phyloP scores from a whole-genome alignment of 768 basidiomycete species.

The Boletus subparvulus region DNA sequence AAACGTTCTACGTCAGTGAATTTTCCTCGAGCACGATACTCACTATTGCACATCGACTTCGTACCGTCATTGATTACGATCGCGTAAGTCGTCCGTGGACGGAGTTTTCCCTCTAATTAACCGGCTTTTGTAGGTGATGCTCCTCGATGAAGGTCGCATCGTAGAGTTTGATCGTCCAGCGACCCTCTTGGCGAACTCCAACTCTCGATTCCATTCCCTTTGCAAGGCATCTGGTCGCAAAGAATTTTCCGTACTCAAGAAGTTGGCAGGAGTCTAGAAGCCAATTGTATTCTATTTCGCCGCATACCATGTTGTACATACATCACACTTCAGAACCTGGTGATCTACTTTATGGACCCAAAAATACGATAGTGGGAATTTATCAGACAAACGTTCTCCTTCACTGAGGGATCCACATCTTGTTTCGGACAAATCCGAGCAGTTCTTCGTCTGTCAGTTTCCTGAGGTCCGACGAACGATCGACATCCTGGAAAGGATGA shows the following conservation, averaged over 20 bases:
- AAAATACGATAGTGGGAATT: background rate
- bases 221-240: slow-evolving; percentile 74
- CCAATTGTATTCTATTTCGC: background rate
- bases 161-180: slow-evolving; percentile 73
- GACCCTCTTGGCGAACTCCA: slow-evolving; percentile 51
- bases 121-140: slow-evolving; percentile 53
- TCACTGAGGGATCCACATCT: slow-evolving; percentile 70
- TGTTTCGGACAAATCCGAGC: slow-evolving; percentile 50
- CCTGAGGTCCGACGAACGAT: slow-evolving; percentile 53
- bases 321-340: background rate
- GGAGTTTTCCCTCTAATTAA: slow-evolving; percentile 11
- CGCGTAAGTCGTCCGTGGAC: slow-evolving; percentile 46
- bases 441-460: slow-evolving; percentile 56
- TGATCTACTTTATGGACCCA: background rate
- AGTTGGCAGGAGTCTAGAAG: slow-evolving; percentile 49
- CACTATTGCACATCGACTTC: slow-evolving; percentile 78
- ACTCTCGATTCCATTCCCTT: slow-evolving; percentile 62
- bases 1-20: slow-evolving; percentile 43
- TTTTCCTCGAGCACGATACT: slow-evolving; percentile 80
- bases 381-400: background rate
- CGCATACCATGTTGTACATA: slow-evolving; percentile 7
- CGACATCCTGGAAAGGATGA: slow-evolving; percentile 46
- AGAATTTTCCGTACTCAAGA: slow-evolving; percentile 68
- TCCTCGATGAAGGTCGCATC: slow-evolving; percentile 77
- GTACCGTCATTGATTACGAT: slow-evolving; percentile 84